Evolutionary conservation across 441 rosid species (phyloP).

Genomic region (Gossypium davidsonii): DNA sequence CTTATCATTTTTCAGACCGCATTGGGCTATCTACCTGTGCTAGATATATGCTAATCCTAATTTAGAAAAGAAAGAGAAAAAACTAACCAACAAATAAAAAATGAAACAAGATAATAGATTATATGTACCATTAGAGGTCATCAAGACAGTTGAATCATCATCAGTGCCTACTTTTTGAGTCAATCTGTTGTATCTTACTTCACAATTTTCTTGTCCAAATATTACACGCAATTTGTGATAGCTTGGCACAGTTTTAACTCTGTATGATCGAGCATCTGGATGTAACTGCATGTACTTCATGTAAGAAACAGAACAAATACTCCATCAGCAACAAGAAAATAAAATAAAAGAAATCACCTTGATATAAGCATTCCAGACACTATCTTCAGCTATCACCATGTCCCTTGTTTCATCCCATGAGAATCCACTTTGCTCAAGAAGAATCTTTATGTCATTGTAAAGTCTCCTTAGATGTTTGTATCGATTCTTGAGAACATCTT

Average conservation of each 20-base stretch:
- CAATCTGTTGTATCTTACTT: slow-evolving; percentile 67
- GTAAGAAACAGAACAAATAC: slow-evolving; percentile 21
- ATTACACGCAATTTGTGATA: slow-evolving; percentile 65
- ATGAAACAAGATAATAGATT: slow-evolving; percentile 10
- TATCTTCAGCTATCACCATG: slow-evolving; percentile 78
- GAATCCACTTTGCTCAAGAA: slow-evolving; percentile 66
- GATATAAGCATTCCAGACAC: slow-evolving; percentile 59
- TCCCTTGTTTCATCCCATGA: slow-evolving; percentile 74
- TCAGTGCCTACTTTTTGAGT: slow-evolving; percentile 41
- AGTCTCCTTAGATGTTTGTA: slow-evolving; percentile 78
- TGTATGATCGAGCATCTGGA: slow-evolving; percentile 80
- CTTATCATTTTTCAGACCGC: not conserved
- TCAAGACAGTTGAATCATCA: slow-evolving; percentile 30
- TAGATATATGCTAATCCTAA: not conserved
- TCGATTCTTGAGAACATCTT: slow-evolving; percentile 78
- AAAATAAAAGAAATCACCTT: slow-evolving; percentile 38
- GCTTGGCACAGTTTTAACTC: slow-evolving; percentile 78
- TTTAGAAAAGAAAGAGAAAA: not conserved
- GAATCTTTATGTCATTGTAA: slow-evolving; percentile 57
- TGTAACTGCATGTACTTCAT: slow-evolving; percentile 46
- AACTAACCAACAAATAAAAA: not conserved
- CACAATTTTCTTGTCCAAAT: slow-evolving; percentile 57
- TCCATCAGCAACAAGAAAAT: slow-evolving; percentile 3
- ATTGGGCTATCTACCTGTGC: not conserved
- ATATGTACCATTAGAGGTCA: slow-evolving; percentile 40